Percentiles rank a stretch among this genome's conserved stretches.
Evolutionary conservation across 2,329 filamentous ascomycete genomes (phyloP).

Genomic region (Cercospora nicotianae): DNA sequence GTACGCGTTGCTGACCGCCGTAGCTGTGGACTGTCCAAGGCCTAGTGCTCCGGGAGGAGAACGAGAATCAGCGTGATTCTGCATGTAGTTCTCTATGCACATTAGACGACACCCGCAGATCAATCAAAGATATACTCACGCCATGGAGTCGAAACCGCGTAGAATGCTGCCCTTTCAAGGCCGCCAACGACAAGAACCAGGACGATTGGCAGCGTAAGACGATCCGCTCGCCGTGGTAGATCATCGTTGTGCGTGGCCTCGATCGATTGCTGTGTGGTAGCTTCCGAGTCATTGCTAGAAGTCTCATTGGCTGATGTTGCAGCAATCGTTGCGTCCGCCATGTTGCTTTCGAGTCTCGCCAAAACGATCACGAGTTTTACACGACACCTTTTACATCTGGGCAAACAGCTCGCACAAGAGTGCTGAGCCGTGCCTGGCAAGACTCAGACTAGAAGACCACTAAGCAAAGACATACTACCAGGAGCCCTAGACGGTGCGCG

Average conservation of each 20-base stretch:
- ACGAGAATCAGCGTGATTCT: constrained; percentile 1
- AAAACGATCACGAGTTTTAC: neutral
- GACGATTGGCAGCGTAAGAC: constrained; percentile 13
- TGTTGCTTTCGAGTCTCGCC: neutral
- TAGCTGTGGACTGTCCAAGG: constrained; percentile 19
- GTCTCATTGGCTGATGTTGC: neutral
- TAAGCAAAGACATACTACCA: neutral
- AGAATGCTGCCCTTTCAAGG: constrained; percentile 15
- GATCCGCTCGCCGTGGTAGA: constrained; percentile 45
- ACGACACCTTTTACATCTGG: neutral
- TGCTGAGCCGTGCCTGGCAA: neutral
- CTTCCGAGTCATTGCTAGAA: neutral
- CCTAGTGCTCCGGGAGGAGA: constrained; percentile 16
- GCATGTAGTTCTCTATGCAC: constrained; percentile 20
- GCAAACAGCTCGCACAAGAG: neutral
- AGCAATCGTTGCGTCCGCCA: neutral
- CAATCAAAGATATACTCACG: constrained; percentile 2
- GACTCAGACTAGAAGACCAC: neutral
- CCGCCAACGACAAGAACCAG: constrained; percentile 16
- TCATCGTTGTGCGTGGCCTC: constrained; percentile 38
- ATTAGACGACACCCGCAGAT: neutral
- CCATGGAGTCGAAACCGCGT: constrained; percentile 19
- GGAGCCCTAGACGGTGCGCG: neutral
- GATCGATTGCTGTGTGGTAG: neutral
- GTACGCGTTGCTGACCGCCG: constrained; percentile 17